phyloP scores from a whole-genome alignment of 2,329 filamentous ascomycete genomes.

The Exophiala sideris region DNA sequence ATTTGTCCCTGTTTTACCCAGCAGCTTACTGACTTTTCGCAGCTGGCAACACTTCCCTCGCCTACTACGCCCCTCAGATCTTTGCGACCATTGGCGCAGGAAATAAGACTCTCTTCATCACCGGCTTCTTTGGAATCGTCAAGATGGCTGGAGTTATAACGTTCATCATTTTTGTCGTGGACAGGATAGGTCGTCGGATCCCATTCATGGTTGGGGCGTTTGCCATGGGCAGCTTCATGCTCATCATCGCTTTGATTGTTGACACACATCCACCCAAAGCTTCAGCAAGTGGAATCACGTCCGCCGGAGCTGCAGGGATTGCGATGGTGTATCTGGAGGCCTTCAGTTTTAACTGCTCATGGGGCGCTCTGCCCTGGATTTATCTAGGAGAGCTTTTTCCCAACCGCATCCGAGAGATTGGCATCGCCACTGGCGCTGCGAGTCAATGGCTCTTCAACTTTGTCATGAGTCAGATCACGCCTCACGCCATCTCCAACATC shows the following conservation, averaged over 20 bases:
- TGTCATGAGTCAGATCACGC: conserved; percentile 41
- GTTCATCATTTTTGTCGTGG: conserved; percentile 50
- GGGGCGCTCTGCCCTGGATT: conserved; percentile 39
- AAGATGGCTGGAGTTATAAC: conserved; percentile 49
- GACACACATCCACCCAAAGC: conserved; percentile 42
- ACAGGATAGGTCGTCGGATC: conserved; percentile 48
- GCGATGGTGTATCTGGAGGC: conserved; percentile 53
- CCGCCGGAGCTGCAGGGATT: conserved; percentile 47
- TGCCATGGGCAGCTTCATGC: conserved; percentile 53
- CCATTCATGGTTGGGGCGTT: conserved; percentile 50
- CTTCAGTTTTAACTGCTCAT: conserved; percentile 40
- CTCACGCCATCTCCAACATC: conserved; percentile 44
- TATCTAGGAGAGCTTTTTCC: conserved; percentile 40
- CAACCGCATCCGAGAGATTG: conserved; percentile 38
- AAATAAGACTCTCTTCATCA: conserved; percentile 47
- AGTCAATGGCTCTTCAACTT: conserved; percentile 43
- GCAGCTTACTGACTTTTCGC: too few relatives aligned
- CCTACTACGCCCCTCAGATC: conserved; percentile 53
- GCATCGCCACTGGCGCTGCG: conserved; percentile 39
- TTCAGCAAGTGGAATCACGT: conserved; percentile 29
- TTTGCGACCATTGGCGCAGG: conserved; percentile 51
- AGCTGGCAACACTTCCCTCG: conserved; percentile 27
- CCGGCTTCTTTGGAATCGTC: conserved; percentile 53
- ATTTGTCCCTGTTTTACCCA: too few relatives aligned
- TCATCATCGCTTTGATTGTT: conserved; percentile 51